Base-by-base conservation (phyloP, 192 early-diverging fungal genomes). In the Backusella liffmaniae region DNA sequence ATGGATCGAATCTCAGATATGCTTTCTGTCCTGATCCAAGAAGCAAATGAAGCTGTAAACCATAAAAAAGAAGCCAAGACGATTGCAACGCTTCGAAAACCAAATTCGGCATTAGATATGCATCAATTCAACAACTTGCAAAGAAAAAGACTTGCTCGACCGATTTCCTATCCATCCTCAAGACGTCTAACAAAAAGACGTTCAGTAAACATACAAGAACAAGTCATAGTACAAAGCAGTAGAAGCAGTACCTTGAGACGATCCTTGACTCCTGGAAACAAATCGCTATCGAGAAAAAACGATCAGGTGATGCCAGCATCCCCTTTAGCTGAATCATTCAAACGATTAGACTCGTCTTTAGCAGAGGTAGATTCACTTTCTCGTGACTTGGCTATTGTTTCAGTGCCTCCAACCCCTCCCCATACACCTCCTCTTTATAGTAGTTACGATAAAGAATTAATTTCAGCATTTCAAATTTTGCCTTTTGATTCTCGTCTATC, bases 1-100 rank as follows among this genome's bases (percentile, higher is more conserved):
- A 66, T 81, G 4, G 80, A 81, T 51, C 73, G 76, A 46, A 81
- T 81, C 74, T 77, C 76, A 15, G 80, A 72, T 29, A 77, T 77
- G 4, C 44, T 81, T 12, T 72, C 76, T 56, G 66, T 69, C 66
- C 41, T 81, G 4, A 77, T 81, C 15, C 67, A 81, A 67, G 80
- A 81, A 77, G 80, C 80, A 3, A 81, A 77, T 18, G 67, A 77
- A 21, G 80, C 80, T 16, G 80, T 81, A 2, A 46, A 70, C 13
- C 29, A 66, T 35, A 65, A 69, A 39, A 66, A 67, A 56, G 32
- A 32, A 35, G 2, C 36, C 32, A 32, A 32, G 32, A 56, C 29
- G 18, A 36, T 36, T 10, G n/a, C 67, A 36, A 36, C 18, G 18
- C 34, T 12, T 41, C 34, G 67, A 23, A 69, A 41, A 23, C 67